Percentiles rank a stretch among this genome's conserved stretches.
Evolutionary conservation across 2,329 filamentous ascomycete species (phyloP).

Genomic region (Sphaerulina populicola): DNA sequence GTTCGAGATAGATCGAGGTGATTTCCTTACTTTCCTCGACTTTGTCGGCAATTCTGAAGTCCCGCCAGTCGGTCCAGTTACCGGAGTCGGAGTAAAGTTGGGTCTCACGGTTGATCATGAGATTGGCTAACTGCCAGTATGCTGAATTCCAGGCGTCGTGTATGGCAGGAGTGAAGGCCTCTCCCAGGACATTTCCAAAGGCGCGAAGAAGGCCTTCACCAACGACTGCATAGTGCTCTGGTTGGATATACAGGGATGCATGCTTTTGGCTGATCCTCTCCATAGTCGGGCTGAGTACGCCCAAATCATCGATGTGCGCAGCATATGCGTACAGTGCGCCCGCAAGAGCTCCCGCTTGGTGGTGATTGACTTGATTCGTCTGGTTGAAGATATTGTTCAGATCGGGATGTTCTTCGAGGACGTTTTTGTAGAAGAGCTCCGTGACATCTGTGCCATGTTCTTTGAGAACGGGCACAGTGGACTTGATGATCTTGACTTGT

Average conservation of each 20-base stretch:
- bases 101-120: conserved; percentile 60
- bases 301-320: conserved; percentile 60
- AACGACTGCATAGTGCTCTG: conserved; percentile 63
- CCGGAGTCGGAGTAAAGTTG: conserved; percentile 54
- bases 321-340: conserved; percentile 63
- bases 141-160: conserved; percentile 61
- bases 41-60: conserved; percentile 58
- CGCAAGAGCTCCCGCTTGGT: conserved; percentile 63
- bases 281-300: conserved; percentile 47
- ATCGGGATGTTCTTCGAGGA: conserved; percentile 57
- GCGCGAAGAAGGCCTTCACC: conserved; percentile 60
- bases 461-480: conserved; percentile 60
- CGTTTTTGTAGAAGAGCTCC: conserved; percentile 61
- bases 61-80: conserved; percentile 59
- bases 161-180: conserved; percentile 57
- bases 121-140: conserved; percentile 64
- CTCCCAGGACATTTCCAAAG: conserved; percentile 59
- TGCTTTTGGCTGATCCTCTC: conserved; percentile 72
- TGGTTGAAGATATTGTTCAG: conserved; percentile 65
- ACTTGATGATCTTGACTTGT: conserved; percentile 58
- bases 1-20: conserved; percentile 61
- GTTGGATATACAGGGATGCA: conserved; percentile 58
- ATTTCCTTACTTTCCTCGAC: conserved; percentile 60
- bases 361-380: conserved; percentile 58
- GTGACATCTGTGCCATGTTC: conserved; percentile 62